Evolutionary conservation across 1,284 basidiomycete genomes (phyloP).

Genomic region (Inonotus obliquus): DNA sequence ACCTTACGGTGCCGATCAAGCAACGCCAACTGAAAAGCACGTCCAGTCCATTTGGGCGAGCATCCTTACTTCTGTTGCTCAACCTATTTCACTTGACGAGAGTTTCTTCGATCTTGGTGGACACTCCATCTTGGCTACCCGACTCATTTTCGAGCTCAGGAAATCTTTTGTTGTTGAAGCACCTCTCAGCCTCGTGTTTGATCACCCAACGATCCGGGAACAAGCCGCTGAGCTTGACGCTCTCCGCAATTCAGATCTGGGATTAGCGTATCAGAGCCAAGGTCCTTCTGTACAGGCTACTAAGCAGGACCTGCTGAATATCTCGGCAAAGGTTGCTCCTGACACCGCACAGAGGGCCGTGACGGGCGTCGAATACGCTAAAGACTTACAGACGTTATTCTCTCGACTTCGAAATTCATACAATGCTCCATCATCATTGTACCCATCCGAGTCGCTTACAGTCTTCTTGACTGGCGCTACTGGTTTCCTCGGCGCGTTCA

Average conservation of each 20-base stretch:
- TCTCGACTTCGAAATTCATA: conserved; percentile 60
- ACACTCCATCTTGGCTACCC: conserved; percentile 96
- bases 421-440: conserved; percentile 47
- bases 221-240: conserved; percentile 79
- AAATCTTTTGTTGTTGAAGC: conserved; percentile 90
- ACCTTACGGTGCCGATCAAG: conserved; percentile 25
- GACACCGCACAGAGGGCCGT: conserved; percentile 16
- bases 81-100: conserved; percentile 83
- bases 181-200: conserved; percentile 91
- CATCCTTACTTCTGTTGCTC: conserved; percentile 80
- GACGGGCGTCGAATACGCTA: conserved; percentile 59
- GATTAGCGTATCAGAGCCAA: conserved; percentile 46
- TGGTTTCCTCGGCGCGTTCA: conserved; percentile 94
- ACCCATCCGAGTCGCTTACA: conserved; percentile 53
- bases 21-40: conserved; percentile 72
- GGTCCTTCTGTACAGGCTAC: conserved; percentile 27
- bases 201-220: conserved; percentile 83
- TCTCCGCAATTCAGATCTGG: conserved; percentile 78
- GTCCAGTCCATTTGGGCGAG: conserved; percentile 81
- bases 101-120: conserved; percentile 99
- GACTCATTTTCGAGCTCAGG: conserved; percentile 95
- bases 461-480: conserved; percentile 97
- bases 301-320: conserved; percentile 16
- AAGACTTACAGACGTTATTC: conserved; percentile 71
- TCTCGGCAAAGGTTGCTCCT: conserved; percentile 20